Evolutionary conservation across 2,329 filamentous ascomycete species (phyloP).

Genomic region (Exophiala bonariae): DNA sequence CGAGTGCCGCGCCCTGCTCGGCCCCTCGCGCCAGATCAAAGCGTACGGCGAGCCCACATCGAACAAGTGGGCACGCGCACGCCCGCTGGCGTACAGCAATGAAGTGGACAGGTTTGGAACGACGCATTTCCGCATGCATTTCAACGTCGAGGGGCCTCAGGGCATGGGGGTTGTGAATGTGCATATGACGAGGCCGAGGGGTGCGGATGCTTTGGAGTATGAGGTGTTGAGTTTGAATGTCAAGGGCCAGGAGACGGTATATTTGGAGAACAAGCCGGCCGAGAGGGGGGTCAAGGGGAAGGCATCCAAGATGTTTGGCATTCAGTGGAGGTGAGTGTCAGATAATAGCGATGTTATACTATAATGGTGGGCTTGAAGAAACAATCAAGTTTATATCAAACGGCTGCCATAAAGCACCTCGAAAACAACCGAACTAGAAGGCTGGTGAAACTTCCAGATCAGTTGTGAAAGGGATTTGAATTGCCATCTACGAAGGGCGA

Average conservation of each 20-base stretch:
- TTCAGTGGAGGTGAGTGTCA: constrained; percentile 42
- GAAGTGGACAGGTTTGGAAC: constrained; percentile 72
- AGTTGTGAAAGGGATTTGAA: too few relatives aligned
- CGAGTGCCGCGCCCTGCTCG: constrained; percentile 71
- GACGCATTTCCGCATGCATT: constrained; percentile 81
- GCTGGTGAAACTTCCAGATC: too few relatives aligned
- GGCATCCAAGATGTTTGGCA: constrained; percentile 52
- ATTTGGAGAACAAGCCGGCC: constrained; percentile 46
- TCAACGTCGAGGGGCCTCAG: constrained; percentile 76
- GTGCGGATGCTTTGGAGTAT: constrained; percentile 71
- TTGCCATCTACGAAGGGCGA: too few relatives aligned
- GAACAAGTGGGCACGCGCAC: constrained; percentile 75
- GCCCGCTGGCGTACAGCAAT: constrained; percentile 58
- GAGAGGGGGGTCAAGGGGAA: constrained; percentile 38
- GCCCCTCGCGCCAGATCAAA: constrained; percentile 70
- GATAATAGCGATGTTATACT: too few relatives aligned
- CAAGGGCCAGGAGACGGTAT: constrained; percentile 50
- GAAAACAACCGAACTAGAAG: too few relatives aligned
- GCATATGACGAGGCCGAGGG: constrained; percentile 71
- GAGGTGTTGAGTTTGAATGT: constrained; percentile 79
- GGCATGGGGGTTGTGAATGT: constrained; percentile 73
- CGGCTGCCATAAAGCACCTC: too few relatives aligned
- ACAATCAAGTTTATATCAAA: too few relatives aligned
- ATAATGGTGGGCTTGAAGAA: too few relatives aligned
- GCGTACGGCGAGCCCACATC: constrained; percentile 79